A percentile compares a stretch with the other conserved stretches of the same genome.
These are phyloP conservation scores for Onygena corvina DNA, from an alignment of 2,329 filamentous ascomycete species.

Conservation along the genomic window DNA sequence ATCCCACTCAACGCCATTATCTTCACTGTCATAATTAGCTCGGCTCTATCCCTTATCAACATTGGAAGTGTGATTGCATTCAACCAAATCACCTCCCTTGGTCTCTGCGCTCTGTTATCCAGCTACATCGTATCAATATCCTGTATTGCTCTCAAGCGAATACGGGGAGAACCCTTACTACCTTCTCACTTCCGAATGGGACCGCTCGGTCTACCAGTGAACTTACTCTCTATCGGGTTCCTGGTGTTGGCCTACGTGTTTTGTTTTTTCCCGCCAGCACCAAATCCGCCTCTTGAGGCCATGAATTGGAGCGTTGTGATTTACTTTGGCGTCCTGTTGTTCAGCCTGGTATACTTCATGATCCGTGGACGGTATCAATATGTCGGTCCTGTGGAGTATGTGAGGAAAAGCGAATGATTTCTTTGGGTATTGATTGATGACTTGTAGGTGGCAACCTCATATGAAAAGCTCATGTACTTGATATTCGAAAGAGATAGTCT, in stretches of 20 bases:
- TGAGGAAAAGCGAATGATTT: background rate
- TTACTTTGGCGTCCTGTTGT: slow-evolving; percentile 30
- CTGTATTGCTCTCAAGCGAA: slow-evolving; percentile 33
- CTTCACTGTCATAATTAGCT: slow-evolving; percentile 33
- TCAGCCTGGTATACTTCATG: slow-evolving; percentile 30
- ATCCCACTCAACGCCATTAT: slow-evolving; percentile 40
- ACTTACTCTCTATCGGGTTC: slow-evolving; percentile 9
- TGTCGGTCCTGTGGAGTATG: slow-evolving; percentile 16
- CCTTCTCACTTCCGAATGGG: slow-evolving; percentile 36
- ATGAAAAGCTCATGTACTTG: background rate
- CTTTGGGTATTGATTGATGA: background rate
- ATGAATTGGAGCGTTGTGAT: slow-evolving; percentile 30
- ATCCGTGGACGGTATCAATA: slow-evolving; percentile 23
- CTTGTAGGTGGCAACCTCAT: background rate
- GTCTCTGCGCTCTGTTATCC: slow-evolving; percentile 30
- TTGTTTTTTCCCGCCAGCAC: slow-evolving; percentile 10
- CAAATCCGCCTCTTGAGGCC: background rate
- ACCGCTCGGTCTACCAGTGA: slow-evolving; percentile 19
- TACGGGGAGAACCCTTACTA: slow-evolving; percentile 32
- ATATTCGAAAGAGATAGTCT: too few species aligned
- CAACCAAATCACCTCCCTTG: slow-evolving; percentile 35
- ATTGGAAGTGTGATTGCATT: slow-evolving; percentile 38
- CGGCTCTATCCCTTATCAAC: slow-evolving; percentile 41
- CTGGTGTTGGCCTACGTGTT: slow-evolving; percentile 12
- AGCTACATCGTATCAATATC: slow-evolving; percentile 38